Evolutionary conservation across 2,329 filamentous ascomycete species (phyloP).

Genomic region (Microsporum canis): DNA sequence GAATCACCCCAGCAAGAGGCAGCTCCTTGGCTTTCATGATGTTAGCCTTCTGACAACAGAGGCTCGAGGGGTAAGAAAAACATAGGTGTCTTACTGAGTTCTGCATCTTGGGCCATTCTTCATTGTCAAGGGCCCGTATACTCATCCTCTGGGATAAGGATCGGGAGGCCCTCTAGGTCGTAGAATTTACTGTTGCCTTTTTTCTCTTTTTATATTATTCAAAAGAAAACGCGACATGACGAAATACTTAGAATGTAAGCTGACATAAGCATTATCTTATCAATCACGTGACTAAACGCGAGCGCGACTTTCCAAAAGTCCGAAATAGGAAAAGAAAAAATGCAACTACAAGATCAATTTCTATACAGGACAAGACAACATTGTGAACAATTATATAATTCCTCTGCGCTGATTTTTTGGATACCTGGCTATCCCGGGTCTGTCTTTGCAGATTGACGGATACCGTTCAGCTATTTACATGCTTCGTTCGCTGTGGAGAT

Average conservation of each 20-base stretch:
- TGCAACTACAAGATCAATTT: background rate
- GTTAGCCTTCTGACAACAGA: slow-evolving; percentile 18
- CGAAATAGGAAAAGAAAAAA: background rate
- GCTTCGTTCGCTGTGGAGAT: background rate
- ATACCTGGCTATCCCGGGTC: background rate
- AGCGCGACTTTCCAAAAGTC: background rate
- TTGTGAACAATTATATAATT: background rate
- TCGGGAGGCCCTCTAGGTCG: background rate
- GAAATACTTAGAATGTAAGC: background rate
- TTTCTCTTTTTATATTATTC: background rate
- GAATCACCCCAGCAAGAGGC: slow-evolving; percentile 59
- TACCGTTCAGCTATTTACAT: background rate
- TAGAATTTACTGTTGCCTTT: too few relatives aligned
- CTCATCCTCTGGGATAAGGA: background rate
- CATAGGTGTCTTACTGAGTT: slow-evolving; percentile 21
- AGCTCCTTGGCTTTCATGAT: slow-evolving; percentile 41
- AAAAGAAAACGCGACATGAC: background rate
- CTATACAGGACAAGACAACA: background rate
- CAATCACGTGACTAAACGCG: background rate
- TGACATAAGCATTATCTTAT: background rate
- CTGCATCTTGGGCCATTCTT: slow-evolving; percentile 31
- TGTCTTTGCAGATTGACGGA: background rate
- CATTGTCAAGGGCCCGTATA: slow-evolving; percentile 22
- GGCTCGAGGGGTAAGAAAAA: background rate
- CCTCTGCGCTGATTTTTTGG: background rate